Base-by-base conservation (phyloP, 1,139 yeast genomes). In the Yamadazyma triangularis region DNA sequence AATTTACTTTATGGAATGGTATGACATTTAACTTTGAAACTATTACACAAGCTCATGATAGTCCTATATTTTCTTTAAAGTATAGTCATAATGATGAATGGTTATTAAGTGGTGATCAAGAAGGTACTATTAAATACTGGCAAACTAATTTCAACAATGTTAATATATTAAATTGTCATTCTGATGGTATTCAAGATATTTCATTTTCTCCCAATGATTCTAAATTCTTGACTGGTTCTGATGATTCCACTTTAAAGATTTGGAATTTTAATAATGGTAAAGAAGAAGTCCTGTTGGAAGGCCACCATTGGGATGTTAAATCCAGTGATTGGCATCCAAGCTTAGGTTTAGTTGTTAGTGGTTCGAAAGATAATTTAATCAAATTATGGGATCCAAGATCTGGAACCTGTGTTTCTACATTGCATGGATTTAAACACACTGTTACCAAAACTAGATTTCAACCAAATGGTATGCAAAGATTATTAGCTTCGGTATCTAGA, bases 221-320 rank as follows among this genome's bases (percentile, higher is more conserved):
- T 13, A 87, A 88, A 51, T 91, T 88, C 55, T 83, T 88, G 15
- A 86, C 95, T 1, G 86, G 94, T 41, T 84, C 95, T 13, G 98
- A 91, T 58, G 98, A 91, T 53, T 84, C 89, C 25, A 72, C 83
- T 5, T 60, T 91, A 36, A 91, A 91, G 51, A 79, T 91, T 27
- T 91, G 97, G 97, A 87, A 89, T 55, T 91, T 91, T 57, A 83
- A 85, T 52, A 86, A 84, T 42, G 96, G 95, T 29, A 67, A 76
- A 36, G 95, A 87, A 47, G 99, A 91, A 51, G 60, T 87, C 27
- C 70, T 77, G 1, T 66, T 91, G 30, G 73, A 79, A 16, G 98
- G 97, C 1, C 99, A 91, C 58, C 96, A 93, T 51, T 91, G 99
- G 99, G 99, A 91, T 59, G 96, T 91, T 20, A 91, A 91, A 53